Base-by-base conservation (phyloP, 768 basidiomycete species). In the Gautieria morchelliformis region DNA sequence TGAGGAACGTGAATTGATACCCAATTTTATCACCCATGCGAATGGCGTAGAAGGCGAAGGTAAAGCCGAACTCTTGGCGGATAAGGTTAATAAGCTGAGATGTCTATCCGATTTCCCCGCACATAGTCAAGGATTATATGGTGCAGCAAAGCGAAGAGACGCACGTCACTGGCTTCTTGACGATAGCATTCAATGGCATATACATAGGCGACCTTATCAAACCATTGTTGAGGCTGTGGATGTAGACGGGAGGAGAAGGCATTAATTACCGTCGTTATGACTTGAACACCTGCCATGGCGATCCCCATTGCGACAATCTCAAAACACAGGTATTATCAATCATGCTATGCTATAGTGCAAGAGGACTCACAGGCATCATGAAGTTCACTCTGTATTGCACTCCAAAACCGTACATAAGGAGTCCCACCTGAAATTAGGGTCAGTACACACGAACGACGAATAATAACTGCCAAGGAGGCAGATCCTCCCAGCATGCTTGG, bases 11-110 rank as follows among this genome's bases (percentile, higher is more conserved):
- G 32, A 32, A 58, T 41, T 58, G 56, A 41, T 49, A 58, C 10
- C 56, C 56, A 12, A 58, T 50, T 5, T 40, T 44, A 19, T 47
- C 19, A 20, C 39, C 41, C 11, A 57, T 24, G 24, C 33, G 30
- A 32, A 32, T 49, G n/a, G 56, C 46, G 33, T 58, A 58, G 19
- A 58, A 58, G 5, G 56, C 56, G 19, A 58, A 39, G 10, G 56
- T 58, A 24, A 48, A 58, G 11, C 56, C 56, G 35, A 58, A 51
- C 9, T 37, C 48, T 51, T 58, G 56, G 11, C 56, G 56, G 15
- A 58, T 58, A 14, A 58, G 32, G 20, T 58, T 58, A 45, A 58
- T 49, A 5, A 58, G 30, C 1, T 48, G 48, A 12, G 56, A 6
- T 15, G 46, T 47, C 55, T 56, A 42, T 27, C 27, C 27, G 27